Evolutionary conservation across 345 rosid genomes (phyloP).

Genomic region (Arabis alpina): DNA sequence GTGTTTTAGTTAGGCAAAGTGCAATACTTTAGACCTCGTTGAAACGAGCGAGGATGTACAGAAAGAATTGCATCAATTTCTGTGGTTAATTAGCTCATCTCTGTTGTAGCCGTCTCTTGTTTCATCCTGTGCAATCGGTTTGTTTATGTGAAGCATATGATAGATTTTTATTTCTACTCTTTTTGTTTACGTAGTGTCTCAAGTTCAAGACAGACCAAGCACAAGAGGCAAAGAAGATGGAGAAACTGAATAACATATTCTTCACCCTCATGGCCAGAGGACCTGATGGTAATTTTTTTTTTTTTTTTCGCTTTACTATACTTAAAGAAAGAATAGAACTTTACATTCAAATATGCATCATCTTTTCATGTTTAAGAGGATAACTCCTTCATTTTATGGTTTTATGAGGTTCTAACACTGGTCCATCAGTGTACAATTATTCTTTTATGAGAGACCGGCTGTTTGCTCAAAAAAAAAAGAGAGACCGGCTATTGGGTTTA

Average conservation of each 20-base stretch:
- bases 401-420: no score
- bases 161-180: background rate
- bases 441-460: no score
- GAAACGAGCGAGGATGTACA: background rate
- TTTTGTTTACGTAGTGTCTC: slow-evolving; percentile 61
- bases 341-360: background rate
- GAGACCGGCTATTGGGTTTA: background rate
- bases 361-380: background rate
- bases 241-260: slow-evolving; percentile 90
- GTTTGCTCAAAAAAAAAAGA: no score
- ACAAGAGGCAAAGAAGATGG: slow-evolving; percentile 98
- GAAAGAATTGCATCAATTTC: background rate
- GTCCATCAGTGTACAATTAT: no score
- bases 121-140: background rate
- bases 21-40: background rate
- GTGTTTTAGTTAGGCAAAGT: slow-evolving; percentile 22
- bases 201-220: slow-evolving; percentile 99
- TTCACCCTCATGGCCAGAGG: slow-evolving; percentile 94
- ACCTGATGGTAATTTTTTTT: slow-evolving; percentile 67
- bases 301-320: slow-evolving; percentile 2
- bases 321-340: background rate
- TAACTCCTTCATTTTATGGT: background rate
- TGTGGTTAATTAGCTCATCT: slow-evolving; percentile 19
- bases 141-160: slow-evolving; percentile 1
- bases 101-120: slow-evolving; percentile 5